Evolutionary conservation across 495 filamentous ascomycete genomes (phyloP).

Genomic region (Tuber melanosporum): DNA sequence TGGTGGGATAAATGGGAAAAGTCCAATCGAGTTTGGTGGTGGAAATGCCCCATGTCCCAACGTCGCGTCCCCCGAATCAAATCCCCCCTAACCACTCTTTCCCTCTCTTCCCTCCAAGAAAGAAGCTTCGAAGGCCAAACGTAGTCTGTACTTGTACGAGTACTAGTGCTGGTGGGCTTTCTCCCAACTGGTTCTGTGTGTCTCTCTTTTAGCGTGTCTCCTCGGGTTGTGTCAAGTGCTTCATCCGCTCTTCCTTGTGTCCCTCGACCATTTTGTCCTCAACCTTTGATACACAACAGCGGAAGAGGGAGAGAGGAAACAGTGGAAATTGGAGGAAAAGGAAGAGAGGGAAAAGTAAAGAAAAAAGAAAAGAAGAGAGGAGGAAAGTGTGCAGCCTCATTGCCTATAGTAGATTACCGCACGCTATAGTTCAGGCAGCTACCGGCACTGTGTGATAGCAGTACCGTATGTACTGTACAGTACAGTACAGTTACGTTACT

Average conservation of each 20-base stretch:
- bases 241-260: background rate
- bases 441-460: background rate
- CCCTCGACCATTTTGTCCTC: background rate
- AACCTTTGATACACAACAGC: background rate
- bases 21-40: background rate
- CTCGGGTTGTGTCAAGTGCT: background rate
- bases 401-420: constrained; percentile 3
- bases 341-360: background rate
- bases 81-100: background rate
- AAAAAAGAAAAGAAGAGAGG: background rate
- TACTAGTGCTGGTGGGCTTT: background rate
- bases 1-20: background rate
- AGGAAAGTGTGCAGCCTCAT: background rate
- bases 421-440: background rate
- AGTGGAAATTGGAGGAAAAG: no score
- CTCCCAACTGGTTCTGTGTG: background rate
- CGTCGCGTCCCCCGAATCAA: background rate
- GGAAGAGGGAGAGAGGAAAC: background rate
- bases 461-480: background rate
- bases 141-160: background rate
- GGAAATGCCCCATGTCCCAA: background rate
- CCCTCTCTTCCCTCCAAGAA: background rate
- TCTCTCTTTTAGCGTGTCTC: background rate
- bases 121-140: background rate
- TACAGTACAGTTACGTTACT: background rate